Percentiles rank a stretch among this genome's conserved stretches.
phyloP scores from a whole-genome alignment of 768 basidiomycete genomes.

The Suillus clintonianus region DNA sequence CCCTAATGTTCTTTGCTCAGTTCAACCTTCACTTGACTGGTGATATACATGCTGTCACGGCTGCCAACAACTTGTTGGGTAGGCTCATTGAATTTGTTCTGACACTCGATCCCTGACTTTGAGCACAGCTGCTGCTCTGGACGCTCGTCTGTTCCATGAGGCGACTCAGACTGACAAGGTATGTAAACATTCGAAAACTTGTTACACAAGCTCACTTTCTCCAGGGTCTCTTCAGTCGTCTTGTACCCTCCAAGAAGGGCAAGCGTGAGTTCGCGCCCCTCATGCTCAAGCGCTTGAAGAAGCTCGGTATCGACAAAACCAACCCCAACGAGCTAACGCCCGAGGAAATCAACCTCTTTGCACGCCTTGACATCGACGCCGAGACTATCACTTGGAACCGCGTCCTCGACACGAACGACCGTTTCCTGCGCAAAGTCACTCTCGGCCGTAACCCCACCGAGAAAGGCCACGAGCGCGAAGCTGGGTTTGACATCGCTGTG shows the following conservation, averaged over 20 bases:
- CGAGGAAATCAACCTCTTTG: slow-evolving; percentile 89
- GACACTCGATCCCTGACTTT: not conserved
- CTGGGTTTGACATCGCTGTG: slow-evolving; percentile 96
- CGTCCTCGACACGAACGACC: slow-evolving; percentile 94
- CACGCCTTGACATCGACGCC: slow-evolving; percentile 88
- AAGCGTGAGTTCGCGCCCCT: slow-evolving; percentile 93
- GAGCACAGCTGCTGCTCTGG: slow-evolving; percentile 83
- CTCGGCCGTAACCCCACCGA: slow-evolving; percentile 91
- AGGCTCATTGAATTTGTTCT: slow-evolving; percentile 12
- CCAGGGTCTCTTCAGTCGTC: slow-evolving; percentile 82
- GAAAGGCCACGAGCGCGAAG: slow-evolving; percentile 82
- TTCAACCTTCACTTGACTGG: slow-evolving; percentile 97
- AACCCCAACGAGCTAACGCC: slow-evolving; percentile 89
- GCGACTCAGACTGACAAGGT: slow-evolving; percentile 93
- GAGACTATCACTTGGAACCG: slow-evolving; percentile 97
- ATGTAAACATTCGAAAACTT: not conserved
- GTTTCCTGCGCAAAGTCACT: slow-evolving; percentile 92
- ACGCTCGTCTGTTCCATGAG: slow-evolving; percentile 98
- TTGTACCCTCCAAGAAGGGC: slow-evolving; percentile 92
- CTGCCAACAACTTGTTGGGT: slow-evolving; percentile 96
- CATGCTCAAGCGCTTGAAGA: slow-evolving; percentile 94
- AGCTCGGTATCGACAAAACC: slow-evolving; percentile 94
- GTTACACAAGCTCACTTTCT: not conserved
- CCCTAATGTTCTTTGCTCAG: slow-evolving; percentile 36
- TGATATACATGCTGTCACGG: slow-evolving; percentile 97